Evolutionary conservation across 2,329 filamentous ascomycete species (phyloP), one percentile per base, ranked within the genome.

Genomic region (Exophiala aquamarina): DNA sequence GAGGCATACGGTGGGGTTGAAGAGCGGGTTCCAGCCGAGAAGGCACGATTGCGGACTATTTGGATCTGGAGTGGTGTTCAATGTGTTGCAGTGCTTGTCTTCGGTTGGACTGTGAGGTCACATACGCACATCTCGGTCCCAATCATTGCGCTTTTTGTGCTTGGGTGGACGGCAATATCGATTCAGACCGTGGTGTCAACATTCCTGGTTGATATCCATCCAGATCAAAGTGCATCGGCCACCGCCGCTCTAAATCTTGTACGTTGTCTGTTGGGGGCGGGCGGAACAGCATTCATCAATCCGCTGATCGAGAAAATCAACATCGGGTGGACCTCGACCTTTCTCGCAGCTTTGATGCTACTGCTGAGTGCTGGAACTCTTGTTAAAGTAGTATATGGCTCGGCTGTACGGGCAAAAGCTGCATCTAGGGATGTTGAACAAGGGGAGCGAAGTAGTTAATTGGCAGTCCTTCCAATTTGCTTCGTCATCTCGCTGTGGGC

Each of bases 61-160:
- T 73, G 72, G 1, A 17, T 74, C 1, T 76, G 76, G 40, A 65
- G 70, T 0, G 15, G 69, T 3, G 10, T 75, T 0, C 73, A 79
- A 47, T 73, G 71, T 34, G 38, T 69, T 0, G 73, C 76, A 0
- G 68, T 78, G 13, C 36, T 78, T 1, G 53, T 72, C 17, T 80
- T 79, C 38, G 77, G 77, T 26, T 81, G 77, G 77, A 74, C 72
- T 0, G 69, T 78, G 6, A 64, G 77, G 11, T 73, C 70, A 42
- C 51, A 54, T 1, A 68, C 77, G 0, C 73, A 72, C 36, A 74
- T 79, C 14, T 71, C 74, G 0, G 63, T 75, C 0, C 75, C 77
- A 0, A 73, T 80, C 23, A 58, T 75, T 1, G 70, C 71, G 0
- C 75, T 73, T 0, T 79, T 80, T 44, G 63, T 78, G 29, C 73